A percentile compares a stretch with the other conserved stretches of the same genome.
These are phyloP conservation scores for Juglanconis oblonga DNA, from an alignment of 2,329 filamentous ascomycete species.

Conservation along the genomic window DNA sequence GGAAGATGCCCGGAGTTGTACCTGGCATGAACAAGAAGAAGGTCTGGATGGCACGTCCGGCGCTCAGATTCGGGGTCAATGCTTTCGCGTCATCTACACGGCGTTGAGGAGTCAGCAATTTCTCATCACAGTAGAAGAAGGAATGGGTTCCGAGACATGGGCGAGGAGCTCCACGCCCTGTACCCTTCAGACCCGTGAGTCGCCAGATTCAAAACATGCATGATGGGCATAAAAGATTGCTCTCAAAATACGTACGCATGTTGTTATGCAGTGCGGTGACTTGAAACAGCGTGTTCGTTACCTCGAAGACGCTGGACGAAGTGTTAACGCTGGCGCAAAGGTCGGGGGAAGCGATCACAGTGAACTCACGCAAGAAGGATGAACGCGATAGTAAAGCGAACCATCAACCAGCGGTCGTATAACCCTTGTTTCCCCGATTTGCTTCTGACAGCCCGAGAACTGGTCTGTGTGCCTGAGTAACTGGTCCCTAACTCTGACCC, in stretches of 20 bases:
- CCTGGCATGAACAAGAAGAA: conserved; percentile 23
- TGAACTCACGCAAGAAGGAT: conserved; percentile 21
- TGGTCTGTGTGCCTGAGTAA: background rate
- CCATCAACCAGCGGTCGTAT: conserved; percentile 28
- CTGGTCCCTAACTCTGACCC: conserved; percentile 8
- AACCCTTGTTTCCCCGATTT: conserved; percentile 14
- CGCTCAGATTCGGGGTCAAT: conserved; percentile 19
- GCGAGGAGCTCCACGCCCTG: no score
- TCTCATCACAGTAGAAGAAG: background rate
- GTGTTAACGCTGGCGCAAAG: background rate
- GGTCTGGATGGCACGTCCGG: conserved; percentile 15
- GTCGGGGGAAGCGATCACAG: background rate
- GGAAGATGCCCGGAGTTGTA: conserved; percentile 22
- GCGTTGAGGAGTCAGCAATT: background rate
- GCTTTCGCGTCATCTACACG: conserved; percentile 6
- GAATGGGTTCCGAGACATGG: no score
- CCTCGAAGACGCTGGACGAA: conserved; percentile 22
- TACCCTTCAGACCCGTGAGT: no score
- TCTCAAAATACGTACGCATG: background rate
- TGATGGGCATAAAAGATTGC: no score
- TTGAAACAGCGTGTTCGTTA: conserved; percentile 27
- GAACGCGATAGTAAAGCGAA: conserved; percentile 27
- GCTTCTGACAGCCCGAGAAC: background rate
- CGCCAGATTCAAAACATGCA: no score
- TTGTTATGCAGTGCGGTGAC: conserved; percentile 22